These are phyloP conservation scores for Pseudopyricularia cyperi DNA, from an alignment of 2,329 filamentous ascomycete genomes.

Conservation along the genomic window DNA sequence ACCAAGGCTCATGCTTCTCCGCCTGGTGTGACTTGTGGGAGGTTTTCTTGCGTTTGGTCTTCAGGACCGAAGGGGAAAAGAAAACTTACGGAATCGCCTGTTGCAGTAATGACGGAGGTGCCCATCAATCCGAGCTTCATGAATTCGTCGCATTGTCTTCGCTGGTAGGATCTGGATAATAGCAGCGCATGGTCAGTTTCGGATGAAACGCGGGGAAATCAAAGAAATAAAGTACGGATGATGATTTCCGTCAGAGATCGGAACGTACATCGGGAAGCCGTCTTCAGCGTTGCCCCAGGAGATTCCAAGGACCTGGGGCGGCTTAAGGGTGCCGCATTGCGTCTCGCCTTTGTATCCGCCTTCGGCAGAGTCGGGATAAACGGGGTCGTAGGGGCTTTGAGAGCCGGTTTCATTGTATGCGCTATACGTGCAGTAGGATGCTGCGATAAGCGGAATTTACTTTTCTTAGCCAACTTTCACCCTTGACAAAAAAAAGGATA, in stretches of 20 bases:
- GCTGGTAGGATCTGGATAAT: slow-evolving; percentile 31
- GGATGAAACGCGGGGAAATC: no score
- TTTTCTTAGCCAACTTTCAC: slow-evolving; percentile 3
- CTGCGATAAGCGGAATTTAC: no score
- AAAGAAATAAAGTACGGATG: no score
- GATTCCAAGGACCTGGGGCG: slow-evolving; percentile 32
- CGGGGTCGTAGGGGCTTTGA: slow-evolving; percentile 21
- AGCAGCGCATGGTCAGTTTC: slow-evolving; percentile 27
- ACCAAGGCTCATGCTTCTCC: no score
- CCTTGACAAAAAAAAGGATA: no score
- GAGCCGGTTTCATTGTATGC: no score
- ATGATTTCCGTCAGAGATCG: no score
- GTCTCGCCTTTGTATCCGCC: slow-evolving; percentile 23
- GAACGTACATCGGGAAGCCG: no score
- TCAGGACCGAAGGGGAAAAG: slow-evolving; percentile 12
- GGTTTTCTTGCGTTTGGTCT: no score
- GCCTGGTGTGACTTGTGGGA: no score
- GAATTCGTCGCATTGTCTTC: slow-evolving; percentile 27
- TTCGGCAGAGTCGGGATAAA: slow-evolving; percentile 29
- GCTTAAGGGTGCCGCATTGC: neutral
- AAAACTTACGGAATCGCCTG: slow-evolving; percentile 26
- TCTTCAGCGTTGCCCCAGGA: slow-evolving; percentile 27
- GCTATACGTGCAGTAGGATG: no score
- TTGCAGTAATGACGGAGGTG: slow-evolving; percentile 24
- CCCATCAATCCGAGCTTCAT: slow-evolving; percentile 31